Evolutionary conservation across 257 asterid species (phyloP), one percentile per base, ranked within the genome.

Genomic region (Gardenia jasminoides): DNA sequence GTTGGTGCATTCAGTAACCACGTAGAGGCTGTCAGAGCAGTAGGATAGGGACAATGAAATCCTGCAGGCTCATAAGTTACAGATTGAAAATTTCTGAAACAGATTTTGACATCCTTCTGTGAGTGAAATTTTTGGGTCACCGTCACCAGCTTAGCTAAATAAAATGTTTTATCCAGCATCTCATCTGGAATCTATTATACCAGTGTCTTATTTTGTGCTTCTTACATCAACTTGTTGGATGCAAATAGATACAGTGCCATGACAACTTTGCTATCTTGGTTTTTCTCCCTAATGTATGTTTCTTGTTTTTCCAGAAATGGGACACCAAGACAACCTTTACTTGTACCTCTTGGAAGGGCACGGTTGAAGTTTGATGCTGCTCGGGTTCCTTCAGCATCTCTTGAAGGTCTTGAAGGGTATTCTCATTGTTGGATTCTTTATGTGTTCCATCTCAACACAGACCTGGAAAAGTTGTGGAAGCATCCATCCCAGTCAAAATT

Each of bases 251-350:
- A 41, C 39, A 68, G 66, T 16, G 17, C 50, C 44, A 11, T 74
- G 7, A 0, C 33, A 28, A 54, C 22, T 68, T 56, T 30, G n/a
- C 41, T 74, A 48, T 56, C 26, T 16, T 48, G 28, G 50, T 0
- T 58, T 80, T 75, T 46, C 68, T 71, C 33, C 47, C 64, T 15
- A 56, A 52, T 50, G 65, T 36, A 46, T 15, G 67, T 72, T 33
- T 75, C 52, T 17, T 28, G 36, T 78, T 75, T 71, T 66, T 72
- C 48, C 85, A 94, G 98, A 79, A 96, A 96, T 75, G 98, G 98
- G 82, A 93, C 99, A 48, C 99, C 99, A 56, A 90, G 99, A 77
- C 99, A 96, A 80, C 97, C 99, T 84, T 89, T 96, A 80, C 94
- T 96, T 75, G 97, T 96, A 69, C 97, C 98, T 81, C 97, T 93